phyloP scores from a whole-genome alignment of 495 filamentous ascomycete species.

The Penicillium manginii region DNA sequence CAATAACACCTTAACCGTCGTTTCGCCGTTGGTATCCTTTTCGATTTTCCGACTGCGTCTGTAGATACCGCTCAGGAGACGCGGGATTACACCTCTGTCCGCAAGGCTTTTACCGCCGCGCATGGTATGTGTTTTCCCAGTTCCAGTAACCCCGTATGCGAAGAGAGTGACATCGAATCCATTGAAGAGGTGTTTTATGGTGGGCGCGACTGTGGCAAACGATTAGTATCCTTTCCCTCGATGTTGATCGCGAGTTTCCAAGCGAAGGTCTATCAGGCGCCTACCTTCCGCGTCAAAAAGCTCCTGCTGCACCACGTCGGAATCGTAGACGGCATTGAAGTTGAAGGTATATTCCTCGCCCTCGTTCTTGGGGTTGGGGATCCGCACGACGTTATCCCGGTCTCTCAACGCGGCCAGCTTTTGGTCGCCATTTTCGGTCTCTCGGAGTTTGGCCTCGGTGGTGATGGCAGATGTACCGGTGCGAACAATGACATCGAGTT shows the following conservation, averaged over 20 bases:
- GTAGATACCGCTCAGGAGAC: slow-evolving; percentile 86
- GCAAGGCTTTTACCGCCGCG: slow-evolving; percentile 86
- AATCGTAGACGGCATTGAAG: slow-evolving; percentile 92
- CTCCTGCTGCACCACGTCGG: slow-evolving; percentile 75
- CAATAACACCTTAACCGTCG: slow-evolving; percentile 74
- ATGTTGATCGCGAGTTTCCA: neutral
- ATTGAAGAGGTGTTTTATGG: slow-evolving; percentile 89
- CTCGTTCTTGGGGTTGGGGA: slow-evolving; percentile 94
- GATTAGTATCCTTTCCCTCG: slow-evolving; percentile 25
- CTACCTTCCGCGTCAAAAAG: slow-evolving; percentile 87
- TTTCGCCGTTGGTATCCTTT: slow-evolving; percentile 79
- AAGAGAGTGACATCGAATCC: slow-evolving; percentile 94
- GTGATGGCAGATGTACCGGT: slow-evolving; percentile 43
- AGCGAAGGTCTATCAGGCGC: slow-evolving; percentile 20
- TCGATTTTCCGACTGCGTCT: slow-evolving; percentile 82
- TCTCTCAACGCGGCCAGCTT: slow-evolving; percentile 52
- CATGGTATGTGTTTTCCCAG: slow-evolving; percentile 98
- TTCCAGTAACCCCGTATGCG: slow-evolving; percentile 94
- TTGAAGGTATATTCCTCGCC: slow-evolving; percentile 89
- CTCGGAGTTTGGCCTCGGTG: slow-evolving; percentile 26
- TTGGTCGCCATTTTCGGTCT: slow-evolving; percentile 31
- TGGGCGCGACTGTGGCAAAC: slow-evolving; percentile 63
- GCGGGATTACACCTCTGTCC: slow-evolving; percentile 89
- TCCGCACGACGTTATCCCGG: slow-evolving; percentile 73
- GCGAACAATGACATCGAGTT: slow-evolving; percentile 81